These are phyloP conservation scores for Rhizoctonia solani DNA, from an alignment of 1,284 basidiomycete genomes.

Conservation along the genomic window DNA sequence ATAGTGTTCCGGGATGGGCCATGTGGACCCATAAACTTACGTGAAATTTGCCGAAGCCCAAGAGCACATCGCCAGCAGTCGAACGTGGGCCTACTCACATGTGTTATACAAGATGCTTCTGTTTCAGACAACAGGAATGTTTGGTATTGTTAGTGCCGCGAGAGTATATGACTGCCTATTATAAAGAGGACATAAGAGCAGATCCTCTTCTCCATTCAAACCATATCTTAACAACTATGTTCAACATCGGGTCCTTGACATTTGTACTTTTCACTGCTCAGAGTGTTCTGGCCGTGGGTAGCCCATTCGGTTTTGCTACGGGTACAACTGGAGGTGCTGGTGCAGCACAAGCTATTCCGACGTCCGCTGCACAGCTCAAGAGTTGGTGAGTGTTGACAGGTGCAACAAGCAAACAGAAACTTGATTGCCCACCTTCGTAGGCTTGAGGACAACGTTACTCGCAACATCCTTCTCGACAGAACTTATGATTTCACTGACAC, in stretches of 20 bases:
- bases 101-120: too few species aligned
- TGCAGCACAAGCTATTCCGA: conserved; percentile 43
- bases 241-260: neutral
- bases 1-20: too few species aligned
- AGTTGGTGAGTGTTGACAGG: conserved; percentile 35
- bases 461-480: conserved; percentile 45
- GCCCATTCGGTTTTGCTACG: conserved; percentile 42
- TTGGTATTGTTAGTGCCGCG: too few species aligned
- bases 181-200: neutral
- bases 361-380: conserved; percentile 43
- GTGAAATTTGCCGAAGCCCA: too few species aligned
- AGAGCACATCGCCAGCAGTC: too few species aligned
- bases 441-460: conserved; percentile 43
- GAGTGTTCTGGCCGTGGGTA: conserved; percentile 37
- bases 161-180: neutral
- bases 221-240: neutral
- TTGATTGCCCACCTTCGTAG: neutral
- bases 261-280: neutral
- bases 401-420: neutral
- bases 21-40: too few species aligned
- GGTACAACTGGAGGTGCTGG: conserved; percentile 46
- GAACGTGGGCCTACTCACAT: too few species aligned
- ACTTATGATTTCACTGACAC: conserved; percentile 44
- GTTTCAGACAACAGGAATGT: too few species aligned
- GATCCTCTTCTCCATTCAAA: neutral